Evolutionary conservation across 257 asterid species (phyloP).

Genomic region (Nicotiana tomentosiformis): DNA sequence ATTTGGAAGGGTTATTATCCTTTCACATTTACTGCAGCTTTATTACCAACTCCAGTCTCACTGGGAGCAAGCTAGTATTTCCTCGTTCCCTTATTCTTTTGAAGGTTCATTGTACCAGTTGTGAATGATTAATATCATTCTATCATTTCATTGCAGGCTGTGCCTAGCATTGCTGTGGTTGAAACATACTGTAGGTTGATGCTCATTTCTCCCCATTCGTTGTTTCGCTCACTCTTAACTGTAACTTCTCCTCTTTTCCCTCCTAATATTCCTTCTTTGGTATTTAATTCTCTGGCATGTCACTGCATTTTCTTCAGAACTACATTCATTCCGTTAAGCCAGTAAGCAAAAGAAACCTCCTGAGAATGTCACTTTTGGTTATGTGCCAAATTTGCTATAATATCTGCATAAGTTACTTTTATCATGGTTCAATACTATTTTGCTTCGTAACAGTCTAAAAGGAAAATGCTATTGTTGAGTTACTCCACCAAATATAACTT

Average conservation of each 20-base stretch:
- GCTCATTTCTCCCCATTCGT: constrained; percentile 84
- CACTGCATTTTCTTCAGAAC: background rate
- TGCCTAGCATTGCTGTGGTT: constrained; percentile 95
- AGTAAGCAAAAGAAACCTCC: background rate
- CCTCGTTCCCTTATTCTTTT: background rate
- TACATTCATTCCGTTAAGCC: constrained; percentile 3
- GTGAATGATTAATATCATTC: background rate
- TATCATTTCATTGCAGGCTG: constrained; percentile 51
- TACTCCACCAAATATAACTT: background rate
- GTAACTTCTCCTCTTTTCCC: constrained; percentile 32
- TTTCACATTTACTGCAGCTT: background rate
- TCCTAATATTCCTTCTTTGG: background rate
- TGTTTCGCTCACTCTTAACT: constrained; percentile 78
- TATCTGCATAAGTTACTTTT: background rate
- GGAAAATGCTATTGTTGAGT: background rate
- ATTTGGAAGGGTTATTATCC: background rate
- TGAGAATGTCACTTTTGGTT: background rate
- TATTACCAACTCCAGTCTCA: constrained; percentile 6
- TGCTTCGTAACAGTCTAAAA: background rate
- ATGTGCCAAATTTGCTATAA: background rate
- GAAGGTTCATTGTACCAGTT: background rate
- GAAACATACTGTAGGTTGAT: constrained; percentile 91
- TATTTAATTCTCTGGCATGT: constrained; percentile 8
- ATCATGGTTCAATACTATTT: background rate
- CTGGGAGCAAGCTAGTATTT: constrained; percentile 7